Conservation (phyloP, 169 alveolate genomes). For the Perkinsus marinus region DNA sequence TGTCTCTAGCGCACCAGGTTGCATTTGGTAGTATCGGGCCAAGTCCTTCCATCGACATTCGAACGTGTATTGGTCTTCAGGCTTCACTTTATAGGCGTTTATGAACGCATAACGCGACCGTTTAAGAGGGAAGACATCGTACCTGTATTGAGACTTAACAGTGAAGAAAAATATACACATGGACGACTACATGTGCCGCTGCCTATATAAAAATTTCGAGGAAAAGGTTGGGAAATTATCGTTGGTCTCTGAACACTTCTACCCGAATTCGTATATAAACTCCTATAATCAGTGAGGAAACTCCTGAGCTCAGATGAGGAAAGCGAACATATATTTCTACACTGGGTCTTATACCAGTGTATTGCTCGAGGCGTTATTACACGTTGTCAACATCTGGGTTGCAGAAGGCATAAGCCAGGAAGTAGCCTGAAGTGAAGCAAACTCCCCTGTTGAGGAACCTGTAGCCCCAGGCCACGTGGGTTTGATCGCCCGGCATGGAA, state of each 20-base stretch:
- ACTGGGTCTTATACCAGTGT: too few species aligned
- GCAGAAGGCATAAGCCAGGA: background rate
- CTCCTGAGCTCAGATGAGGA: too few species aligned
- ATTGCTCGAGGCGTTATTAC: too few species aligned
- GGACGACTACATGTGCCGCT: too few species aligned
- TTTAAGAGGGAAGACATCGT: background rate
- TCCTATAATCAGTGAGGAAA: too few species aligned
- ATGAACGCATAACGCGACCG: background rate
- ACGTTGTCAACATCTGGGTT: background rate
- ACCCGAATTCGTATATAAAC: too few species aligned
- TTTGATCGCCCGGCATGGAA: background rate
- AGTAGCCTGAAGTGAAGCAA: background rate
- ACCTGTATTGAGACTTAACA: too few species aligned
- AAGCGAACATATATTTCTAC: too few species aligned
- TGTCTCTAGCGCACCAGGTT: background rate
- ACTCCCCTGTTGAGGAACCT: background rate
- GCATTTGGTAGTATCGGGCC: background rate
- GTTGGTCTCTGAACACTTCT: too few species aligned
- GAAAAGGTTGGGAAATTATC: too few species aligned
- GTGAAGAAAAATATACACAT: too few species aligned
- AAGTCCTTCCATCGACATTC: background rate
- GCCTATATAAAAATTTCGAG: too few species aligned
- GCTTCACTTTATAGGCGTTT: background rate
- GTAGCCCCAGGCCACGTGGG: background rate
- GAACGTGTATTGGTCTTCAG: background rate